Evolutionary conservation across 1,284 basidiomycete genomes (phyloP), one percentile per base, ranked within the genome.

Genomic region (Ustilago lituana): DNA sequence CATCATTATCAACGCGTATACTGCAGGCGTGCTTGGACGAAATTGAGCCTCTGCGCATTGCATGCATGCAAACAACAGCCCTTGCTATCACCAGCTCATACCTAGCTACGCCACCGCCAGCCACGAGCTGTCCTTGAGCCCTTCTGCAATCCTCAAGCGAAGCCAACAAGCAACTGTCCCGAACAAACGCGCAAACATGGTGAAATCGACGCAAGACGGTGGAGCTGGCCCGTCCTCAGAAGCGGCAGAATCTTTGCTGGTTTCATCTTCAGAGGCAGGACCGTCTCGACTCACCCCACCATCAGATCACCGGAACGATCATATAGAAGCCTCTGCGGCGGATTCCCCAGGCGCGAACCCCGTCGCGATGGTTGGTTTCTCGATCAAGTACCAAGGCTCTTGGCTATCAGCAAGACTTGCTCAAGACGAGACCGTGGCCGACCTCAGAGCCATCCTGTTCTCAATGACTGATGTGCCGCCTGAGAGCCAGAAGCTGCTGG

Each of bases 401-500:
- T 22, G 64, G 27, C 44, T 74, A 1, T 70, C 67, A 12, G 60
- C 61, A 0, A 40, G 71, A n/a, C 49, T 76, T 5, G 46, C 46
- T 7, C 49, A 64, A 47, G 53, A 63, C 17, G 74, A 76, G 26
- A 58, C 55, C 12, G 63, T 76, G 11, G 49, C 85, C 81, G 49
- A 82, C 23, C 55, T 74, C 38, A 74, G 54, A 39, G 69, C 69
- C 0, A 68, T 80, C 17, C 83, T 96, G 33, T 87, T 89, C 66
- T 86, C 84, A 29, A 81, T 93, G 55, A 95, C 93, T 1, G 87
- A 86, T 57, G 91, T 96, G 2, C 92, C 93, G 3, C 87, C 89
- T 23, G 91, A 91, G 69, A 86, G 92, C 15, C 92, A 95, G 84
- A 95, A 96, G 85, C 89, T 95, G 51, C 85, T 94, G 12, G 92